These are phyloP conservation scores for Cyphellophora attinorum DNA, from an alignment of 2,329 filamentous ascomycete genomes.

Conservation along the genomic window DNA sequence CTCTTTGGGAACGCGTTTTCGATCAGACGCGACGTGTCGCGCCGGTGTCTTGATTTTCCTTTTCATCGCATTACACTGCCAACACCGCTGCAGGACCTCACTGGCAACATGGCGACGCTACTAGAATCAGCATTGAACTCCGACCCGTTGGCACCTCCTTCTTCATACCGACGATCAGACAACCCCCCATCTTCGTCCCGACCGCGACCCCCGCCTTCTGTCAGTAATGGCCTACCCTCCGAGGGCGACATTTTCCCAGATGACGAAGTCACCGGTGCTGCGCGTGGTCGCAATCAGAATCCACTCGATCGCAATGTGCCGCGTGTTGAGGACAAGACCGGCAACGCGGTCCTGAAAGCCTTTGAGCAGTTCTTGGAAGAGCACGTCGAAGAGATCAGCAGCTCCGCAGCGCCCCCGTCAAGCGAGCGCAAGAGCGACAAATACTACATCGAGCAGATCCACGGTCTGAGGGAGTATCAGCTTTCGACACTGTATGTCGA, in stretches of 20 bases:
- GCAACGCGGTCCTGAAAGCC: conserved; percentile 51
- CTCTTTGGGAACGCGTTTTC: too few species aligned
- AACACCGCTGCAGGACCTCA: too few species aligned
- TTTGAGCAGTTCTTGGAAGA: conserved; percentile 57
- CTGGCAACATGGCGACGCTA: conserved; percentile 48
- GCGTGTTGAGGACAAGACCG: conserved; percentile 50
- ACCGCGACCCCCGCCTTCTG: conserved; percentile 38
- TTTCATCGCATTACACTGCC: too few species aligned
- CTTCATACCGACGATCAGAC: conserved; percentile 23
- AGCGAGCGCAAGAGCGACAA: conserved; percentile 50
- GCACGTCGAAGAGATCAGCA: conserved; percentile 47
- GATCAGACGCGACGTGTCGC: too few species aligned
- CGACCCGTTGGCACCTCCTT: conserved; percentile 28
- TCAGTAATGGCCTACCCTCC: conserved; percentile 42
- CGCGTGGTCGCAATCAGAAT: conserved; percentile 38
- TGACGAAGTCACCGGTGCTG: conserved; percentile 50
- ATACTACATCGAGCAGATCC: conserved; percentile 59
- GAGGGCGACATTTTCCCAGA: conserved; percentile 52
- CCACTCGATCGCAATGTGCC: conserved; percentile 44
- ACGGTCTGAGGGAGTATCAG: conserved; percentile 51
- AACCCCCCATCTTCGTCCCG: conserved; percentile 42
- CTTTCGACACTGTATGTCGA: conserved; percentile 59
- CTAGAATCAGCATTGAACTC: conserved; percentile 41
- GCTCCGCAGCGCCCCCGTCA: conserved; percentile 43
- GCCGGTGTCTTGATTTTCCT: too few species aligned